Conservation (phyloP, 2,329 filamentous ascomycete genomes). For the Alternaria triticina region DNA sequence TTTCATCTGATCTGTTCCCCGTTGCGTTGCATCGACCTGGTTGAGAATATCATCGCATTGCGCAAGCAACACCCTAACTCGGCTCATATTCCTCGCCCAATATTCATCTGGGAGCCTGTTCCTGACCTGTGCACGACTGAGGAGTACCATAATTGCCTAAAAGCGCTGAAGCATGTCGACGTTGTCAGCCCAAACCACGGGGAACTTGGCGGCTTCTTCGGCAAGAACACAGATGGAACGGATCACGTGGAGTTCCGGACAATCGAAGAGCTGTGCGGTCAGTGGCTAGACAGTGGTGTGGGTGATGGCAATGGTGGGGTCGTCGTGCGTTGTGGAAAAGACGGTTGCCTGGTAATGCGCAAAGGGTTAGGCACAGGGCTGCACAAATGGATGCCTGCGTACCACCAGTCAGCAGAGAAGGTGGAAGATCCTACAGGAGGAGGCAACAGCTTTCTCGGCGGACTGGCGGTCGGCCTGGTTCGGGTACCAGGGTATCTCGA, state of each 20-base stretch:
- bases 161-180: constrained; percentile 62
- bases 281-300: constrained; percentile 47
- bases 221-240: constrained; percentile 47
- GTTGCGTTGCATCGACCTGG: constrained; percentile 75
- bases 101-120: constrained; percentile 95
- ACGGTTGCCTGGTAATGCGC: constrained; percentile 67
- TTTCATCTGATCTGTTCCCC: constrained; percentile 91
- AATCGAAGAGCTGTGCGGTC: constrained; percentile 51
- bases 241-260: constrained; percentile 46
- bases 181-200: constrained; percentile 81
- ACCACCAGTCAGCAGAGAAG: constrained; percentile 61
- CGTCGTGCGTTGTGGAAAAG: constrained; percentile 73
- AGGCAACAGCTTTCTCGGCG: constrained; percentile 85
- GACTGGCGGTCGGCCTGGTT: constrained; percentile 63
- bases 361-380: constrained; percentile 45
- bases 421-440: constrained; percentile 95
- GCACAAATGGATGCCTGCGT: constrained; percentile 76
- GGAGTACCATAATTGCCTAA: constrained; percentile 60
- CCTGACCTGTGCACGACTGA: constrained; percentile 83
- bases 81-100: constrained; percentile 54
- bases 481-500: constrained; percentile 57
- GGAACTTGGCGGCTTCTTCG: constrained; percentile 88
- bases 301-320: constrained; percentile 59
- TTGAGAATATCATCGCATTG: constrained; percentile 69
- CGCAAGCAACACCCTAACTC: constrained; percentile 48